These are phyloP conservation scores for Nitzschia sp. DNA, from an alignment of 108 stramenopile species.

Conservation along the genomic window DNA sequence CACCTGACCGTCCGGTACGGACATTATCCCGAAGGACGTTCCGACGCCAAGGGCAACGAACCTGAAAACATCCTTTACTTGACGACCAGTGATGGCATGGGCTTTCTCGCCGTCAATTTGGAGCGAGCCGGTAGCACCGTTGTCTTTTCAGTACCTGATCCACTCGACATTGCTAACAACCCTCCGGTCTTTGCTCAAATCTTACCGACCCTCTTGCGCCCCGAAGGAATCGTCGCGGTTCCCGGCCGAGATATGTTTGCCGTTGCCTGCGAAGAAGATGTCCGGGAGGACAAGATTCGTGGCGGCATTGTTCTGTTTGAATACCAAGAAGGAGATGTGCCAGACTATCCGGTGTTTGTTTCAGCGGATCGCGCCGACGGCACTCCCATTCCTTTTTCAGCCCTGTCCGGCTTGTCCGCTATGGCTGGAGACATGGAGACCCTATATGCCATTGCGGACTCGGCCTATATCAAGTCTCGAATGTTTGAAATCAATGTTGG, in stretches of 20 bases:
- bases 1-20: slow-evolving; percentile 40
- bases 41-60: slow-evolving; percentile 65
- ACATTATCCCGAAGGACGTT: slow-evolving; percentile 68
- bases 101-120: slow-evolving; percentile 45
- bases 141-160: slow-evolving; percentile 34
- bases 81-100: slow-evolving; percentile 20
- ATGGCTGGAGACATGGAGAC: slow-evolving; percentile 2
- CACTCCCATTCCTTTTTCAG: slow-evolving; percentile 48
- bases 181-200: slow-evolving; percentile 44
- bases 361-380: slow-evolving; percentile 25
- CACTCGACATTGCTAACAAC: slow-evolving; percentile 3
- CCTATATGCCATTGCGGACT: slow-evolving; percentile 59
- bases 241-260: slow-evolving; percentile 38
- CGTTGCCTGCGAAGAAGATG: slow-evolving; percentile 57
- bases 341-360: slow-evolving; percentile 47
- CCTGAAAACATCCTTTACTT: slow-evolving; percentile 52
- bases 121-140: slow-evolving; percentile 55
- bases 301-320: slow-evolving; percentile 42
- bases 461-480: slow-evolving; percentile 47
- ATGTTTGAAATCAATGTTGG: slow-evolving; percentile 51
- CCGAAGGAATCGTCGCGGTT: slow-evolving; percentile 47
- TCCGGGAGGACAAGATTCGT: slow-evolving; percentile 48
- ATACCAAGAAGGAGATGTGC: slow-evolving; percentile 6
- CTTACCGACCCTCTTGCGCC: slow-evolving; percentile 45
- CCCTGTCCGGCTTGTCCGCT: slow-evolving; percentile 47